Evolutionary conservation across 2,329 filamentous ascomycete species (phyloP), one percentile per base, ranked within the genome.

Genomic region (Xylaria sp.): DNA sequence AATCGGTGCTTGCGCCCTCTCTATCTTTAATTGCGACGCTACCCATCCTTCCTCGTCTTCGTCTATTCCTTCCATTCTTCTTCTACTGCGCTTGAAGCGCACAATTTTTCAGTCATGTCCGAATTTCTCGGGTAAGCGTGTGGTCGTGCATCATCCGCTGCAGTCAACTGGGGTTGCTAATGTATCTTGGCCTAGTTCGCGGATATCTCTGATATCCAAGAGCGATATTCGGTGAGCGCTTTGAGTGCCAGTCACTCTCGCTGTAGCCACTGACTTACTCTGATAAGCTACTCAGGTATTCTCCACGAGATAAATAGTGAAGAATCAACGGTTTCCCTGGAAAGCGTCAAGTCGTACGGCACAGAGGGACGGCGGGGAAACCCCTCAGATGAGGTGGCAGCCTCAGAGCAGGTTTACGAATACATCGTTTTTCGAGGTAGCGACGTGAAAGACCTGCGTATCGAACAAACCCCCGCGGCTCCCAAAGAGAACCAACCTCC

Each of bases 401-500:
- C 93, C 3, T 95, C 93, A 40, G 91, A 96, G 70, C 93, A 93
- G 79, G 88, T 97, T 77, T 99, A 97, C 85, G 96, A 98, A 80
- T 98, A 97, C 84, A 98, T 99, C 78, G 94, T 99, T 73, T 99
- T 99, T 82, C 92, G 95, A 69, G 96, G 96, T 75, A 97, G 93
- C 81, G 96, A 99, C 85, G 96, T 99, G 79, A 99, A 99, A 83
- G 96, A 99, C 81, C 87, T 99, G 77, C 92, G 93, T 76, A 95
- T 99, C 77, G 94, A 97, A 77, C 92, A 97, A 76, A 88, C 90
- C 54, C 89, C 92, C 48, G 88, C 89, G 74, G 88, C 90, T 74
- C 88, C 89, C 76, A 90, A 93, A 80, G 89, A 94, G 78, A 90
- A 90, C 72, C 89, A 91, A 76, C 90, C 91, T 68, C 91, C 92